Evolutionary conservation across 495 filamentous ascomycete species (phyloP), one percentile per base, ranked within the genome.

Genomic region (Lentithecium fluviatile): DNA sequence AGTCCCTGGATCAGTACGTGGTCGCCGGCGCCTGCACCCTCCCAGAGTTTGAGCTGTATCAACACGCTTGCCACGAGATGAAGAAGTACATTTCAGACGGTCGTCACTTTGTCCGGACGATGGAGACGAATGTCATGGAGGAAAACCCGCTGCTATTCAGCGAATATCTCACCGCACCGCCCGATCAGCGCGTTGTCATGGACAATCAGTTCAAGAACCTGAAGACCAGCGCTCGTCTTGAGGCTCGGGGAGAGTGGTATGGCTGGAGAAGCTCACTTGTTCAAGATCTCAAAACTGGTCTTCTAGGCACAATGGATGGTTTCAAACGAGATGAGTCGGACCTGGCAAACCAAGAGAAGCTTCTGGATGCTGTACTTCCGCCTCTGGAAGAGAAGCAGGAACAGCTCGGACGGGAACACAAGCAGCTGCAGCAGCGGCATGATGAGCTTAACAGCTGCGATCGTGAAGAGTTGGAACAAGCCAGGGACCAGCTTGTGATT

Each of bases 151-250:
- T 88, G 0, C 80, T 98, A 12, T 96, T 98, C 76, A 83, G 83
- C 42, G 95, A 97, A 74, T 98, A 97, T 68, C 82, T 93, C 51
- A 83, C 83, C 0, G 92, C 93, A n/a, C 79, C 89, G 6, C 84
- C 89, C n/a, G 88, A 94, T 49, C 80, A 95, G 61, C 88, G 86
- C 65, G 71, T 82, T 1, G 80, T 94, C 47, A 92, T 98, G 87
- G 93, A 98, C 74, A 92, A 88, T 59, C 94, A 97, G 70, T 93
- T 98, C 75, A 92, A 93, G 71, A 95, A 96, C 61, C 86, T 95
- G 68, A 97, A 96, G 76, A 95, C 90, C 0, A 86, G 97, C 70
- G 88, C 95, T 2, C 78, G 95, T 40, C 78, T 95, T 5, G 80
- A 89, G 12, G 96, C 92, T 76, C 96, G 96, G 70, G 90, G 84